Conservation (phyloP, 2,329 filamentous ascomycete species). For the Botrytis medusae region DNA sequence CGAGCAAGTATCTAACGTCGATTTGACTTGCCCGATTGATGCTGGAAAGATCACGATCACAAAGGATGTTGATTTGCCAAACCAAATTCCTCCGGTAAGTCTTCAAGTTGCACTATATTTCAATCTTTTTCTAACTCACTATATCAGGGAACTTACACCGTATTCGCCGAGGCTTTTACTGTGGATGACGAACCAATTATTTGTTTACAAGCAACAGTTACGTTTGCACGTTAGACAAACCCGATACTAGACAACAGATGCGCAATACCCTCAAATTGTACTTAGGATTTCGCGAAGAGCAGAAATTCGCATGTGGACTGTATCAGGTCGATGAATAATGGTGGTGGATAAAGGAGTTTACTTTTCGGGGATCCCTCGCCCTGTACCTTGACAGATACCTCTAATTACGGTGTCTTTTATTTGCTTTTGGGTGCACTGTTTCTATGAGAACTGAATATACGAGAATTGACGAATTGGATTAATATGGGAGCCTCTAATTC, state of each 20-base stretch:
- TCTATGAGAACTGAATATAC: background rate
- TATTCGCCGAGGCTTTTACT: slow-evolving; percentile 81
- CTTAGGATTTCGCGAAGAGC: background rate
- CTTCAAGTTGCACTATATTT: background rate
- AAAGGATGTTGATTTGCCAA: slow-evolving; percentile 83
- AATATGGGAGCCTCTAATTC: background rate
- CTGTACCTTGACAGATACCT: slow-evolving; percentile 28
- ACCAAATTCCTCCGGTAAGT: slow-evolving; percentile 84
- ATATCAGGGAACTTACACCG: slow-evolving; percentile 79
- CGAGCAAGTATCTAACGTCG: slow-evolving; percentile 83
- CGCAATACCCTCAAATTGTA: slow-evolving; percentile 13
- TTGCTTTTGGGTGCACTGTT: slow-evolving; percentile 2
- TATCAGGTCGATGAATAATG: slow-evolving; percentile 18
- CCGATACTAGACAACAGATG: slow-evolving; percentile 4
- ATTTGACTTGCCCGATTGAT: slow-evolving; percentile 84
- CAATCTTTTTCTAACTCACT: slow-evolving; percentile 18
- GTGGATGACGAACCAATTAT: slow-evolving; percentile 70
- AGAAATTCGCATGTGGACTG: slow-evolving; percentile 9
- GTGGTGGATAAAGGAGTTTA: slow-evolving; percentile 17
- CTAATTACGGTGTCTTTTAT: slow-evolving; percentile 28
- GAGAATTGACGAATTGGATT: slow-evolving; percentile 16
- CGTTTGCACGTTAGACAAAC: slow-evolving; percentile 47
- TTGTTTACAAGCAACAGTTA: slow-evolving; percentile 75
- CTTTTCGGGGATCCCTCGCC: slow-evolving; percentile 29
- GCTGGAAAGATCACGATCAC: slow-evolving; percentile 70